Conservation (phyloP, 1,284 basidiomycete genomes). For the Bjerkandera adusta region DNA sequence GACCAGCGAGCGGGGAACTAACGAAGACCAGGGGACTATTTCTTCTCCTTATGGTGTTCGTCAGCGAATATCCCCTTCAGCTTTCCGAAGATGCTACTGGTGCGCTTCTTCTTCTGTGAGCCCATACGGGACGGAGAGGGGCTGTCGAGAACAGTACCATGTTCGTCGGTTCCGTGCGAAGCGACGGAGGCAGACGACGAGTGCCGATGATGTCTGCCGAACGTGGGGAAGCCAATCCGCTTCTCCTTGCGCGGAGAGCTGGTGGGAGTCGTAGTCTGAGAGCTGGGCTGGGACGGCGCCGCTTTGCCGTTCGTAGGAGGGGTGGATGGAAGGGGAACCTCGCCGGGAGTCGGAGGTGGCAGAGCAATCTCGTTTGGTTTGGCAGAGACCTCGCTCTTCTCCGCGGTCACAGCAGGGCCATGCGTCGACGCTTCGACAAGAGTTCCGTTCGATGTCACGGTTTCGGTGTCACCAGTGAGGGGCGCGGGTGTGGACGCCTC, state of each 20-base stretch:
- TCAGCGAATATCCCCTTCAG: slow-evolving; percentile 29
- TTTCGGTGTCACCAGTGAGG: neutral
- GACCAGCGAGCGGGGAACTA: too few species aligned
- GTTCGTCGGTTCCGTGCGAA: slow-evolving; percentile 22
- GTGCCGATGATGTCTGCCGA: slow-evolving; percentile 24
- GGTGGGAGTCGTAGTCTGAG: slow-evolving; percentile 16
- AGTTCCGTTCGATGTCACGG: slow-evolving; percentile 2
- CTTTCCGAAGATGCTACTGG: slow-evolving; percentile 29
- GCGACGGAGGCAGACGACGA: slow-evolving; percentile 22
- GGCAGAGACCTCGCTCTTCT: neutral
- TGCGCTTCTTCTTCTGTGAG: slow-evolving; percentile 25
- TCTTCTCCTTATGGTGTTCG: slow-evolving; percentile 14
- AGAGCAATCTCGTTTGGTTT: slow-evolving; percentile 8
- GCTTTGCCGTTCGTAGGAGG: slow-evolving; percentile 18
- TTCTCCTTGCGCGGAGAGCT: slow-evolving; percentile 24
- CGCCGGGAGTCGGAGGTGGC: slow-evolving; percentile 11
- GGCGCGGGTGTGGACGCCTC: slow-evolving; percentile 9
- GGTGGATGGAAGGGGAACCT: slow-evolving; percentile 11
- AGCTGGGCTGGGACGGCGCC: slow-evolving; percentile 6
- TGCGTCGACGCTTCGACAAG: slow-evolving; percentile 18
- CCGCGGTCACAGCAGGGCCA: slow-evolving; percentile 9
- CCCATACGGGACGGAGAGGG: slow-evolving; percentile 14
- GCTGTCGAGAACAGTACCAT: slow-evolving; percentile 12
- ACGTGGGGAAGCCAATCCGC: slow-evolving; percentile 30
- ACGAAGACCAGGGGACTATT: neutral